Evolutionary conservation across 345 rosid genomes (phyloP), one percentile per base, ranked within the genome.

Genomic region (Citrus australasica): DNA sequence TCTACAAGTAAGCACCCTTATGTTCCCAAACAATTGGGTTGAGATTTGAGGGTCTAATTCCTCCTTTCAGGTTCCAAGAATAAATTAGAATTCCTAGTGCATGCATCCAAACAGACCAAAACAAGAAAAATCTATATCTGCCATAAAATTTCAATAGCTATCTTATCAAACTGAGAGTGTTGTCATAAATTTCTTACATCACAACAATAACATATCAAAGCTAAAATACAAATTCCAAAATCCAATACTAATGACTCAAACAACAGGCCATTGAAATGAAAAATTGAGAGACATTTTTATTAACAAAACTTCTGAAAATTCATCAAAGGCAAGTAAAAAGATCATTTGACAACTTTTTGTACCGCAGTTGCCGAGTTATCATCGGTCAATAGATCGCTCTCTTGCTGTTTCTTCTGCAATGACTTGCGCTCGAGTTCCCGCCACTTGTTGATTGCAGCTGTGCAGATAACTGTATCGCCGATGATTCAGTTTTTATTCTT

Each of bases 381-480:
- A 13, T 82, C 82, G 9, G 80, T 61, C 67, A 85, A 58, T 19
- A 80, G 75, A 78, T 7, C 65, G 25, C 21, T 82, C 22, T 75
- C 73, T 76, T 76, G 84, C 75, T 85, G 76, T 67, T 82, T 86
- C 69, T 87, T 82, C 76, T 81, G 85, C 22, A 82, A 33, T 74
- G 92, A 80, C 38, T 89, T 90, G 25, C 79, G 79, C 86, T 92
- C 94, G 65, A 88, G 71, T 76, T 92, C 92, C 79, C 88, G 85
- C 93, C 94, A 93, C 77, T 87, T 92, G 81, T 92, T 90, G 84
- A 89, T 89, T 60, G 89, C 97, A 5, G 77, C 77, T 7, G 90
- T 69, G 79, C 87, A 86, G 32, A 93, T 79, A 80, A 93, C 97
- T 90, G 83, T 67, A 42, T 65, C 55, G 67, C 64, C 24, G 37